Conservation (phyloP, 2,329 filamentous ascomycete species). For the Penicillium sp. region DNA sequence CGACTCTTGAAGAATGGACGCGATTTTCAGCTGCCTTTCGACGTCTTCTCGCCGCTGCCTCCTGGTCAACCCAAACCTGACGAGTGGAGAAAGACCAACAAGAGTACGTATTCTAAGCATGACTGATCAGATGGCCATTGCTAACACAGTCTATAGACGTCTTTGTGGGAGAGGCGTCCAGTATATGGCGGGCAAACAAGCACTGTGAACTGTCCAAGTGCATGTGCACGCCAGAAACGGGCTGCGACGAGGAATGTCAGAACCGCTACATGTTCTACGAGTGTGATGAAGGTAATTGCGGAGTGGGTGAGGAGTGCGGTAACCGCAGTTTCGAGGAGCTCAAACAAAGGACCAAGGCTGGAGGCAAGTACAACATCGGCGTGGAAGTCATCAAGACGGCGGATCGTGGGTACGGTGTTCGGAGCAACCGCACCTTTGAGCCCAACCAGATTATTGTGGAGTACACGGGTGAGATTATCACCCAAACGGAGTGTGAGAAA, state of each 20-base stretch:
- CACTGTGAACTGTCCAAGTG: constrained; percentile 68
- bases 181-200: constrained; percentile 71
- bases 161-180: constrained; percentile 74
- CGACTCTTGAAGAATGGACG: constrained; percentile 61
- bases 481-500: constrained; percentile 81
- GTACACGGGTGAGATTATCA: constrained; percentile 96
- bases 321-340: constrained; percentile 84
- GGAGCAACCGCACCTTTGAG: constrained; percentile 77
- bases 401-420: constrained; percentile 82
- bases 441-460: constrained; percentile 95
- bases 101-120: no score
- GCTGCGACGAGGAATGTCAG: constrained; percentile 81
- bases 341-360: constrained; percentile 62
- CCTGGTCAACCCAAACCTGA: constrained; percentile 82
- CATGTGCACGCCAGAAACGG: constrained; percentile 65
- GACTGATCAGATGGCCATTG: no score
- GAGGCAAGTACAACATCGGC: constrained; percentile 80
- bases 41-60: constrained; percentile 79
- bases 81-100: constrained; percentile 84
- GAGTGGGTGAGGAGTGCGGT: constrained; percentile 65
- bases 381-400: constrained; percentile 89
- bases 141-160: constrained; percentile 58
- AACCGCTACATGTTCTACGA: constrained; percentile 97
- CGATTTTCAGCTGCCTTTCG: constrained; percentile 81
- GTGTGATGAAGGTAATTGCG: constrained; percentile 84